These are phyloP conservation scores for Pythium diclinum DNA, from an alignment of 352 stramenopile species.

Conservation along the genomic window DNA sequence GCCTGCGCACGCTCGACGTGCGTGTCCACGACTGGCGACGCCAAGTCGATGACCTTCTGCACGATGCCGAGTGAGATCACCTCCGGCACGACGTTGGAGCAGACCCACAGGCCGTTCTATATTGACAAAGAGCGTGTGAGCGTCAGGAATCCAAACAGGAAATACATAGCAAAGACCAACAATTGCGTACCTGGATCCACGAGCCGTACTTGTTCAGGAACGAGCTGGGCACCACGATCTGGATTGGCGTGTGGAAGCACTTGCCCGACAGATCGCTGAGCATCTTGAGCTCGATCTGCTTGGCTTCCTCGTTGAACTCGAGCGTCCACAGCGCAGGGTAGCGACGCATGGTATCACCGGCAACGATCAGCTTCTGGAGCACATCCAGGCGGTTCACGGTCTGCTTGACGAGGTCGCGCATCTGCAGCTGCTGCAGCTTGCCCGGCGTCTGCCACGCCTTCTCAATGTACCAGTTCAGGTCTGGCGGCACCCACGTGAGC, in stretches of 20 bases:
- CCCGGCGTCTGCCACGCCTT: constrained; percentile 22
- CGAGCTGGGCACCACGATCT: constrained; percentile 12
- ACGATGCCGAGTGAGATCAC: constrained; percentile 23
- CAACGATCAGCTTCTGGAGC: constrained; percentile 18
- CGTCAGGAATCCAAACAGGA: not conserved
- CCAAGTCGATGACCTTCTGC: constrained; percentile 19
- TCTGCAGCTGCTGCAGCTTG: constrained; percentile 20
- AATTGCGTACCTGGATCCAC: constrained; percentile 20
- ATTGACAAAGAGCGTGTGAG: not conserved
- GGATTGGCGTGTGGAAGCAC: constrained; percentile 29
- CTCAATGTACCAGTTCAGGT: constrained; percentile 27
- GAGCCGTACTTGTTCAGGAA: constrained; percentile 21
- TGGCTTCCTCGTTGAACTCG: constrained; percentile 12
- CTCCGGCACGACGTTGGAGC: constrained; percentile 19
- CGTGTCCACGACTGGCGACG: constrained; percentile 10
- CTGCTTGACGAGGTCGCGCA: constrained; percentile 21
- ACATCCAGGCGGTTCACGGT: constrained; percentile 12
- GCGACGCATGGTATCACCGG: constrained; percentile 5
- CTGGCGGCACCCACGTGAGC: constrained; percentile 24
- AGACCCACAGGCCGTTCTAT: constrained; percentile 22
- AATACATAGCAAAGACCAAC: not conserved
- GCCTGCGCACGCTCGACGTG: constrained; percentile 7
- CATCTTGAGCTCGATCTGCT: constrained; percentile 18
- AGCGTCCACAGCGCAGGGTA: constrained; percentile 31
- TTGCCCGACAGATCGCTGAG: constrained; percentile 29